Percentiles rank a stretch among this genome's conserved stretches.
phyloP scores from a whole-genome alignment of 2,329 filamentous ascomycete species.

The Purpureocillium lavendulum region DNA sequence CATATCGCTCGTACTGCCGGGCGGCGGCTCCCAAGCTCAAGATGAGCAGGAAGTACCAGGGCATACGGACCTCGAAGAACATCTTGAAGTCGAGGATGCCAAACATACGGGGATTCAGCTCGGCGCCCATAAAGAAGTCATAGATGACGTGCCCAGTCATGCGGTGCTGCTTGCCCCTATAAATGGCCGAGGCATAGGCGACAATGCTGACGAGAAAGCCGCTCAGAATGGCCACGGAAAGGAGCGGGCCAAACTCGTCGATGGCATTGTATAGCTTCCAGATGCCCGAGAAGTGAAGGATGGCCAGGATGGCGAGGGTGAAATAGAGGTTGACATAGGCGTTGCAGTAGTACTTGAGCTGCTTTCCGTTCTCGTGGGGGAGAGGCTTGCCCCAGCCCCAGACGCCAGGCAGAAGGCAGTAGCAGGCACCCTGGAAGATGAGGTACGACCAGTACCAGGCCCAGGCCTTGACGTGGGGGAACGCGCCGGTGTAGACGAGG shows the following conservation, averaged over 20 bases:
- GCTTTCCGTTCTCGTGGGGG: constrained; percentile 71
- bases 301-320: constrained; percentile 64
- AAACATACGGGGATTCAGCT: constrained; percentile 79
- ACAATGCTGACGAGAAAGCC: constrained; percentile 76
- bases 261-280: constrained; percentile 90
- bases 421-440: constrained; percentile 73
- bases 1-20: constrained; percentile 76
- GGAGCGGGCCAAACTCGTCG: constrained; percentile 88
- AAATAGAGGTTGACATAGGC: constrained; percentile 81
- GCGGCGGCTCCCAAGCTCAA: constrained; percentile 68
- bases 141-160: constrained; percentile 86
- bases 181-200: constrained; percentile 78
- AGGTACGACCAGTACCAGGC: constrained; percentile 92
- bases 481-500: constrained; percentile 76
- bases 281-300: constrained; percentile 70
- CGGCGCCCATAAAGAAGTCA: constrained; percentile 87
- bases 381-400: constrained; percentile 84
- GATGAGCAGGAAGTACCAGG: constrained; percentile 85
- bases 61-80: constrained; percentile 90
- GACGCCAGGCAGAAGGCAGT: constrained; percentile 80
- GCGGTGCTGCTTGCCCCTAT: constrained; percentile 75
- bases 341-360: constrained; percentile 91
- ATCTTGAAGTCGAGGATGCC: constrained; percentile 84
- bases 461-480: constrained; percentile 77
- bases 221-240: constrained; percentile 87